Percentiles rank a stretch among this genome's conserved stretches.
Conservation (phyloP, 768 basidiomycete genomes). For the Boletus insuetus region DNA sequence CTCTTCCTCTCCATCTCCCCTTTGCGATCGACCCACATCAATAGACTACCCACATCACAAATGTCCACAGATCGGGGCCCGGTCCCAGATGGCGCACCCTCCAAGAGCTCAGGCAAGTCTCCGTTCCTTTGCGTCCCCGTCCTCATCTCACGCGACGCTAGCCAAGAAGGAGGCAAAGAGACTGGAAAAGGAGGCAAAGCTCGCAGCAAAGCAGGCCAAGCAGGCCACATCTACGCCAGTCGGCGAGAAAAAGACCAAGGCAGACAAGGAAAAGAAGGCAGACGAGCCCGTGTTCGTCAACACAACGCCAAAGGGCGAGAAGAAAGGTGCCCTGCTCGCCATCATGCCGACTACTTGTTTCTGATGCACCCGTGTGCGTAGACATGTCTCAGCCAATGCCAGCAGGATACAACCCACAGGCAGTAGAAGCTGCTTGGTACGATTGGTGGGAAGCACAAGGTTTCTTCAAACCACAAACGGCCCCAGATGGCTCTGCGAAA, state of each 20-base stretch:
- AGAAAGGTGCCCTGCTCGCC: conserved; percentile 66
- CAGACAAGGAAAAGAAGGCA: conserved; percentile 68
- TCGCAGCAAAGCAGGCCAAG: conserved; percentile 61
- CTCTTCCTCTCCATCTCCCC: not conserved
- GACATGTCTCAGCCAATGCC: conserved; percentile 88
- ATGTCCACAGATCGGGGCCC: conserved; percentile 8
- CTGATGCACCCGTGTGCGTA: conserved; percentile 28
- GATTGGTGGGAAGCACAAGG: conserved; percentile 95
- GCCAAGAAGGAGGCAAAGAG: conserved; percentile 87
- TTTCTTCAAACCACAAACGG: conserved; percentile 79
- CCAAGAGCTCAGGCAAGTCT: conserved; percentile 42
- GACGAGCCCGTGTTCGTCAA: conserved; percentile 81
- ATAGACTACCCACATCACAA: not conserved
- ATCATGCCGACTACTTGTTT: not conserved
- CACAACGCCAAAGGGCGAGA: conserved; percentile 84
- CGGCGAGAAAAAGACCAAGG: conserved; percentile 70
- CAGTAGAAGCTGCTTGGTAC: conserved; percentile 95
- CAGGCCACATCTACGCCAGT: conserved; percentile 36
- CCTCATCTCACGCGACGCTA: conserved; percentile 24
- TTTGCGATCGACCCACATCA: not conserved
- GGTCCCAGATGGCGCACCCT: conserved; percentile 12
- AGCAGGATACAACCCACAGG: conserved; percentile 91
- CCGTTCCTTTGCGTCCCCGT: not conserved
- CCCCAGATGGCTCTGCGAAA: conserved; percentile 53
- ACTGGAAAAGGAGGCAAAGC: conserved; percentile 74